These are phyloP conservation scores for Allium sativum DNA, from an alignment of 106 monocot genomes.

Conservation along the genomic window DNA sequence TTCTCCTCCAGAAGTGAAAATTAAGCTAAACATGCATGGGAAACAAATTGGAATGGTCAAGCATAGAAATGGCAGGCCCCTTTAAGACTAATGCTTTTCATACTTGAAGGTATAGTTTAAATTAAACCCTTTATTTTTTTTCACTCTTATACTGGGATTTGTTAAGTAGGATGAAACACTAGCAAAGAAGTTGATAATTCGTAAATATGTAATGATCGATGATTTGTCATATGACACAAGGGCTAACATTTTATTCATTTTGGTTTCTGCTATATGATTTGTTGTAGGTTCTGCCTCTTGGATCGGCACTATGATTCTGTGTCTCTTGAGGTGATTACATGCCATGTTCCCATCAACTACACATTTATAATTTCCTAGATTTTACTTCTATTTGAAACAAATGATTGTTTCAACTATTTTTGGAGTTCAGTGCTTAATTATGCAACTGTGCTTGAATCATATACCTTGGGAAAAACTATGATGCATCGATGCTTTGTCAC, in stretches of 20 bases:
- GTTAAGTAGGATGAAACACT: no score
- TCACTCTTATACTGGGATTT: no score
- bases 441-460: no score
- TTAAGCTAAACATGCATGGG: slow-evolving; percentile 71
- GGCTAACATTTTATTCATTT: not conserved
- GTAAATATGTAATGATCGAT: no score
- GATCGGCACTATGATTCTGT: slow-evolving; percentile 77
- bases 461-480: not conserved
- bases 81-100: not conserved
- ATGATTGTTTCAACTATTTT: no score
- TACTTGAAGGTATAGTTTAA: no score
- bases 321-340: slow-evolving; percentile 58
- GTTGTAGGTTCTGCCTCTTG: slow-evolving; percentile 72
- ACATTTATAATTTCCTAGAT: not conserved
- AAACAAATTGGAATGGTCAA: slow-evolving; percentile 82
- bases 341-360: not conserved
- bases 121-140: no score
- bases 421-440: not conserved
- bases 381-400: not conserved
- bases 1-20: slow-evolving; percentile 68
- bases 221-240: no score
- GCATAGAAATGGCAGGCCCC: slow-evolving; percentile 80
- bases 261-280: slow-evolving; percentile 3
- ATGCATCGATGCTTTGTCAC: not conserved
- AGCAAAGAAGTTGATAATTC: no score